Base-by-base conservation (phyloP, 192 early-diverging fungal genomes). In the Backusella psychrophila region DNA sequence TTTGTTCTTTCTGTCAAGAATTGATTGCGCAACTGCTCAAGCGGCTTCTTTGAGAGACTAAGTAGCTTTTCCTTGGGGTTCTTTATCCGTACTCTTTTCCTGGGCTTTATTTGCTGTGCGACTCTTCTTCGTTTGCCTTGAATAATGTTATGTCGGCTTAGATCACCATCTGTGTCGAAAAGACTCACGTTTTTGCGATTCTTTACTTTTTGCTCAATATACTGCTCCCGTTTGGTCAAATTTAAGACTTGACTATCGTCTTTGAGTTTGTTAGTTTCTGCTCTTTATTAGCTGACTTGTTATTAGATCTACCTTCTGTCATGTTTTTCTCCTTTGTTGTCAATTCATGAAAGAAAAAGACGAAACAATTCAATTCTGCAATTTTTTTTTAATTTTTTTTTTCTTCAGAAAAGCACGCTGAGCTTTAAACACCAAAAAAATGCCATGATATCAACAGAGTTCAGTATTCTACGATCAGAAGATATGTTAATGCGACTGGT, bases 201-300 rank as follows among this genome's bases (percentile, higher is more conserved):
- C 34, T 79, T 79, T 34, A 79, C 35, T 70, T 75, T 79, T 12
- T 74, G 53, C 17, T 74, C 72, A 21, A 79, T 74, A 0, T 3
- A 1, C 6, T 71, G 2, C 4, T 35, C 73, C 35, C 78, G 72
- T 75, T 71, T 79, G 8, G 78, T 76, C 87, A 95, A 65, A 94
- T 94, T 77, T 14, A 17, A 26, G 4, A 4, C 23, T 29, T 29
- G 21, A 29, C 56, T 63, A 29, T 63, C 56, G 9, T 29, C 56
- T 63, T 63, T 63, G 12, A 8, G 23, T 9, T 14, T 15, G 2
- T 63, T 63, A 63, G 56, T 63, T 53, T 1, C 8, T 63, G 1
- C 19, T 7, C 8, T 26, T 26, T 63, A 63, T 63, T 31, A 1
- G 26, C 4, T 49, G 3, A 44, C 38, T 15, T 44, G 4, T 44